Percentiles rank a stretch among this genome's conserved stretches.
Conservation (phyloP, 2,329 filamentous ascomycete genomes). For the Talaromyces atroroseus region DNA sequence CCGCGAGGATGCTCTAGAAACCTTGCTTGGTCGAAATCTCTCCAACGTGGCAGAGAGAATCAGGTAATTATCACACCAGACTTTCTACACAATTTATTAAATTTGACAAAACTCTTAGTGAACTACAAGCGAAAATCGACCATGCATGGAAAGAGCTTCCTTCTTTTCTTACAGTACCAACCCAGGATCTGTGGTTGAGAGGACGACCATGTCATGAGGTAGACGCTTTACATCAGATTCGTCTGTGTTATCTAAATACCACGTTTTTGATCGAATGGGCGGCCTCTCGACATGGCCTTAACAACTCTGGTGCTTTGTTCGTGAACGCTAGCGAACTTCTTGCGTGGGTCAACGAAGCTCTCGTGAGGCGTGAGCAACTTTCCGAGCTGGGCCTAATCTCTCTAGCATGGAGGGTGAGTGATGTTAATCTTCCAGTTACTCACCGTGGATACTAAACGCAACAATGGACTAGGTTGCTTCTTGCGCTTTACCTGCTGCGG, state of each 20-base stretch:
- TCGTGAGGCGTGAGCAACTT: slow-evolving; percentile 11
- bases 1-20: slow-evolving; percentile 9
- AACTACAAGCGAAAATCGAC: slow-evolving; percentile 8
- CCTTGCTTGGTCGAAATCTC: slow-evolving; percentile 7
- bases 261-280: slow-evolving; percentile 14
- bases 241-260: slow-evolving; percentile 8
- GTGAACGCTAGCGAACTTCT: slow-evolving; percentile 10
- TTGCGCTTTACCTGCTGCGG: slow-evolving; percentile 9
- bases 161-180: slow-evolving; percentile 5
- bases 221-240: slow-evolving; percentile 8
- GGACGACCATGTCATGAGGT: slow-evolving; percentile 11
- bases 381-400: slow-evolving; percentile 6
- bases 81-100: neutral
- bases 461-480: slow-evolving; percentile 6
- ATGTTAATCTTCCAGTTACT: neutral
- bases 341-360: slow-evolving; percentile 11
- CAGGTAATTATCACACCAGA: neutral
- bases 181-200: slow-evolving; percentile 1
- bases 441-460: neutral
- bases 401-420: slow-evolving; percentile 11
- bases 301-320: slow-evolving; percentile 1
- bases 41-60: slow-evolving; percentile 10
- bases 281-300: slow-evolving; percentile 9
- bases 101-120: neutral
- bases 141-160: slow-evolving; percentile 13